phyloP scores from a whole-genome alignment of 2,329 filamentous ascomycete genomes.

The Alternaria sp. region DNA sequence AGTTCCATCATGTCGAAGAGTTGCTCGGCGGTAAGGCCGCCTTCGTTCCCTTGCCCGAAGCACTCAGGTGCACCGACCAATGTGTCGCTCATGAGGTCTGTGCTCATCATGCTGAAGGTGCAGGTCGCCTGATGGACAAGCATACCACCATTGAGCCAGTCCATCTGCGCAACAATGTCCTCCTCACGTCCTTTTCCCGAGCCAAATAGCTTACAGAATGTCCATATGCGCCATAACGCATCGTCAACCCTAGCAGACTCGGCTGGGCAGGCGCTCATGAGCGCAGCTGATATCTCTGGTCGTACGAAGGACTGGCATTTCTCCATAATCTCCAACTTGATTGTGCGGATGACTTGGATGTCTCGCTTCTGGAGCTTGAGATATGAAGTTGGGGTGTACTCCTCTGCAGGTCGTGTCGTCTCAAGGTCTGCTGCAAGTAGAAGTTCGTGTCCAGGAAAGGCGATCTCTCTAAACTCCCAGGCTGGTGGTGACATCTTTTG shows the following conservation, averaged over 20 bases:
- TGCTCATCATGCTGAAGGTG: constrained; percentile 55
- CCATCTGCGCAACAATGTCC: constrained; percentile 65
- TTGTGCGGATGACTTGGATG: constrained; percentile 58
- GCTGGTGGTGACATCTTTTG: constrained; percentile 63
- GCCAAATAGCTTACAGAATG: constrained; percentile 69
- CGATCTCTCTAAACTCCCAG: constrained; percentile 66
- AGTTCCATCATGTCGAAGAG: constrained; percentile 70
- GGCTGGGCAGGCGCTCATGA: constrained; percentile 55
- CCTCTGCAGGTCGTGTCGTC: constrained; percentile 55
- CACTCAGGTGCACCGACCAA: constrained; percentile 62
- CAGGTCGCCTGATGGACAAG: constrained; percentile 57
- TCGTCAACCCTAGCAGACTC: constrained; percentile 63
- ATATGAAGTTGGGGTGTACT: constrained; percentile 62
- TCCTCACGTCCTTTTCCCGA: constrained; percentile 63
- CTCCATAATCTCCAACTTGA: constrained; percentile 63
- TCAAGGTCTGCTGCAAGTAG: constrained; percentile 49
- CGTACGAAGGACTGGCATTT: constrained; percentile 63
- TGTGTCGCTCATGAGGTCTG: constrained; percentile 60
- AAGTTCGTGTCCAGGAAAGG: constrained; percentile 57
- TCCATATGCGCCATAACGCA: constrained; percentile 71
- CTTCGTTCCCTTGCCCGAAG: constrained; percentile 64
- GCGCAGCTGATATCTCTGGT: constrained; percentile 61
- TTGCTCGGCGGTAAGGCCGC: constrained; percentile 61
- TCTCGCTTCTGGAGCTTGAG: constrained; percentile 60
- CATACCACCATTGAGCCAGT: constrained; percentile 66